Percentiles rank a stretch among this genome's conserved stretches.
Evolutionary conservation across 768 basidiomycete species (phyloP).

Genomic region (Termitomyces sp.): DNA sequence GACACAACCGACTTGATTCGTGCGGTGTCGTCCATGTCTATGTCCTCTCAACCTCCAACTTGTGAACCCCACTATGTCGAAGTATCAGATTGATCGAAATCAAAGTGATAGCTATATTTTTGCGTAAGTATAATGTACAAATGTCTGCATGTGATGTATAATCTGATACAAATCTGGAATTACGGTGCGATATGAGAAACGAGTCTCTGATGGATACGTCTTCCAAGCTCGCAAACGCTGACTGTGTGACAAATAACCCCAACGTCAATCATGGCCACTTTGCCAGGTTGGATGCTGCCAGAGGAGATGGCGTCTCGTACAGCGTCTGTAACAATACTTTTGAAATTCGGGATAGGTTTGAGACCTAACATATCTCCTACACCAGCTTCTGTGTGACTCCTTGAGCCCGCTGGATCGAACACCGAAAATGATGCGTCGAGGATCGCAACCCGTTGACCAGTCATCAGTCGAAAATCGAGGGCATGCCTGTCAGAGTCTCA

Average conservation of each 20-base stretch:
- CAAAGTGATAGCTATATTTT: neutral
- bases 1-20: slow-evolving; percentile 1
- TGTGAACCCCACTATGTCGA: slow-evolving; percentile 8
- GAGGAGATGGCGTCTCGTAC: slow-evolving; percentile 37
- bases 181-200: neutral
- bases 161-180: neutral
- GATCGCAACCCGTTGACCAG: slow-evolving; percentile 58
- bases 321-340: slow-evolving; percentile 43
- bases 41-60: slow-evolving; percentile 10
- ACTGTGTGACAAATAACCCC: slow-evolving; percentile 58
- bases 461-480: slow-evolving; percentile 77
- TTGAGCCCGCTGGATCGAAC: slow-evolving; percentile 26
- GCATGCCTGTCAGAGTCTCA: slow-evolving; percentile 50
- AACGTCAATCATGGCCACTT: slow-evolving; percentile 53
- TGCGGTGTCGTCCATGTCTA: slow-evolving; percentile 13
- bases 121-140: neutral
- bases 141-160: neutral
- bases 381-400: neutral
- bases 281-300: slow-evolving; percentile 27
- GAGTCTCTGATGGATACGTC: slow-evolving; percentile 31
- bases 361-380: slow-evolving; percentile 32
- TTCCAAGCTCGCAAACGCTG: slow-evolving; percentile 42
- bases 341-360: slow-evolving; percentile 59
- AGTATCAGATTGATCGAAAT: slow-evolving; percentile 17
- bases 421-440: slow-evolving; percentile 72